Evolutionary conservation across 2,329 filamentous ascomycete species (phyloP).

Genomic region (Xylaria sp.): DNA sequence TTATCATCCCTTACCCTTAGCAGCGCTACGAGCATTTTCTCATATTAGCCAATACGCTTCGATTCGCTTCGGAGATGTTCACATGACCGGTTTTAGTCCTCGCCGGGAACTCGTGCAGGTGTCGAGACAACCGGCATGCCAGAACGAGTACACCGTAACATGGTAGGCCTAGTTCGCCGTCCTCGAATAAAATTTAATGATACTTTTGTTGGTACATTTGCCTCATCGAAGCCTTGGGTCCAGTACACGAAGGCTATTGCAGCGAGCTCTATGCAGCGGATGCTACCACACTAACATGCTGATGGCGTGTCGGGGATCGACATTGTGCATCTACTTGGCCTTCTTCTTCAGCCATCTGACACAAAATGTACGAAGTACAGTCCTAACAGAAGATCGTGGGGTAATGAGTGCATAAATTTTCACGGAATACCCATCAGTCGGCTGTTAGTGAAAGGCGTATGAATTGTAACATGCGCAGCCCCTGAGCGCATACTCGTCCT

Average conservation of each 20-base stretch:
- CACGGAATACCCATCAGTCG: background rate
- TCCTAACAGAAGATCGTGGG: constrained; percentile 14
- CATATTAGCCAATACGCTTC: background rate
- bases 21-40: background rate
- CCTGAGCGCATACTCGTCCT: background rate
- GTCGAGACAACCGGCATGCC: constrained; percentile 1
- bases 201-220: background rate
- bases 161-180: background rate
- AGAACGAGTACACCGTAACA: background rate
- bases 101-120: background rate
- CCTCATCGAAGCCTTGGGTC: constrained; percentile 6
- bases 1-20: constrained; percentile 20
- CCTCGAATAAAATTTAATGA: background rate
- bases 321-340: constrained; percentile 11
- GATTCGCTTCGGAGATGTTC: constrained; percentile 12
- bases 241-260: constrained; percentile 21
- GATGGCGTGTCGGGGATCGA: constrained; percentile 25
- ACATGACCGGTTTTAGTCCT: constrained; percentile 8
- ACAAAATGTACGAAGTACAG: background rate
- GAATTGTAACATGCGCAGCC: constrained; percentile 11
- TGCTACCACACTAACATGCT: constrained; percentile 23
- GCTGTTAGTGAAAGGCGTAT: constrained; percentile 9
- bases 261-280: constrained; percentile 5
- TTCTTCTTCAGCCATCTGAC: constrained; percentile 4
- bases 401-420: constrained; percentile 5